Evolutionary conservation across 345 rosid genomes (phyloP).

Genomic region (Salix udensis): DNA sequence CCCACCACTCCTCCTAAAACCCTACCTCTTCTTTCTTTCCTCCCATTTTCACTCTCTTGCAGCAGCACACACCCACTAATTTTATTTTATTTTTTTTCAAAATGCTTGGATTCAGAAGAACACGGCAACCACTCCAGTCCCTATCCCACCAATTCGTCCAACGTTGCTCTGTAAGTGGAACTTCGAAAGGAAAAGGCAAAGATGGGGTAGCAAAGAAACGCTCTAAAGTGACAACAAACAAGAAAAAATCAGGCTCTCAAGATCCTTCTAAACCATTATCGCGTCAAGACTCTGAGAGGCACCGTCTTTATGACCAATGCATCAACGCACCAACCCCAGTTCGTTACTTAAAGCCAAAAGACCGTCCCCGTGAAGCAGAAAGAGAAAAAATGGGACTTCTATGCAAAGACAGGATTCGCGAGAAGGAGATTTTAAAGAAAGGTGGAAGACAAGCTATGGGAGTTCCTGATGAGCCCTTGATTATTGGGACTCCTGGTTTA

Average conservation of each 20-base stretch:
- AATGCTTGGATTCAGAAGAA: conserved; percentile 14
- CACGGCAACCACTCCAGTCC: conserved; percentile 6
- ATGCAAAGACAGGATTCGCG: conserved; percentile 59
- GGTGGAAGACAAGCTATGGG: conserved; percentile 48
- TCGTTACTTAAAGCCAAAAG: conserved; percentile 58
- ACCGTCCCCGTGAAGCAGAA: conserved; percentile 60
- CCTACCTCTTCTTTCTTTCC: too few relatives aligned
- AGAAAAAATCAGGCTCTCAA: conserved; percentile 17
- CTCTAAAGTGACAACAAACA: conserved; percentile 48
- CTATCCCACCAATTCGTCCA: conserved; percentile 33
- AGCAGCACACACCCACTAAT: too few relatives aligned
- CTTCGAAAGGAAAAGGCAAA: conserved; percentile 62
- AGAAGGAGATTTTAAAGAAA: conserved; percentile 64
- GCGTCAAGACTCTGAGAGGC: conserved; percentile 31
- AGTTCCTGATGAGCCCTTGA: conserved; percentile 54
- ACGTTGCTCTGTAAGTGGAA: conserved; percentile 54
- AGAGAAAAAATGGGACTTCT: conserved; percentile 70
- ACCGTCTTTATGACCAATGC: conserved; percentile 57
- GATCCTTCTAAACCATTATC: conserved; percentile 9
- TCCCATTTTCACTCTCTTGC: too few relatives aligned
- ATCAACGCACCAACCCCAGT: conserved; percentile 74
- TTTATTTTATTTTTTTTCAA: background rate
- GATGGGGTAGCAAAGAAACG: conserved; percentile 48
- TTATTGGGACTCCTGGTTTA: conserved; percentile 68
- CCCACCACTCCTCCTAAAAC: too few relatives aligned